Evolutionary conservation across 169 alveolate genomes (phyloP), one percentile per base, ranked within the genome.

Genomic region (Plasmodium ovale): DNA sequence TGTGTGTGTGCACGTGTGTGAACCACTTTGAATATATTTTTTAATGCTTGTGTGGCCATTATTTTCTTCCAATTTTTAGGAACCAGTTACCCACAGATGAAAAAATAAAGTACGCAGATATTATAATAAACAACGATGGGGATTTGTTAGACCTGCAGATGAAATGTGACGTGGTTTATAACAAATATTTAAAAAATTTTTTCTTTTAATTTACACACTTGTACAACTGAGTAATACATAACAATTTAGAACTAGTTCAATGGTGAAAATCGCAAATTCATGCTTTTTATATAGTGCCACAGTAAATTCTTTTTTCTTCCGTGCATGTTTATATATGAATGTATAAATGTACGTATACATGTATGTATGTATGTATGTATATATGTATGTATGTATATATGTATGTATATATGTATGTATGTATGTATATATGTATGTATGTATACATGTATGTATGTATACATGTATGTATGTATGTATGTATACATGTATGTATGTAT

Each of bases 51-150:
- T 39, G 27, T 19, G 19, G n/a, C 35, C 47, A 33, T 39, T 82
- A 7, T 56, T 44, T 16, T 44, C 29, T 49, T 21, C 62, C 25
- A 31, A 25, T 64, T 64, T 71, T 23, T 19, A 85, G 91, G 44
- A 85, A 85, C 64, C 91, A 85, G 68, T 33, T 85, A 27, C 87
- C 91, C 12, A 85, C 85, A 35, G 91, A 85, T 85, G 91, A 69
- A 59, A 85, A 85, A 59, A 85, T 85, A 54, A 68, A 69, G 44
- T 70, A 54, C 37, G 85, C 91, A 27, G 91, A 85, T 35, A 85
- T 85, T 69, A 70, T 85, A 58, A 85, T 85, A 68, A 85, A 85
- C 91, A 85, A 85, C 25, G 91, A 85, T 37, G 91, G 87, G 49
- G 91, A 85, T 85, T 68, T 85, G 42, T n/a, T 69, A 69, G 87